phyloP scores from a whole-genome alignment of 352 stramenopile genomes.

The Globisporangium spinosum region DNA sequence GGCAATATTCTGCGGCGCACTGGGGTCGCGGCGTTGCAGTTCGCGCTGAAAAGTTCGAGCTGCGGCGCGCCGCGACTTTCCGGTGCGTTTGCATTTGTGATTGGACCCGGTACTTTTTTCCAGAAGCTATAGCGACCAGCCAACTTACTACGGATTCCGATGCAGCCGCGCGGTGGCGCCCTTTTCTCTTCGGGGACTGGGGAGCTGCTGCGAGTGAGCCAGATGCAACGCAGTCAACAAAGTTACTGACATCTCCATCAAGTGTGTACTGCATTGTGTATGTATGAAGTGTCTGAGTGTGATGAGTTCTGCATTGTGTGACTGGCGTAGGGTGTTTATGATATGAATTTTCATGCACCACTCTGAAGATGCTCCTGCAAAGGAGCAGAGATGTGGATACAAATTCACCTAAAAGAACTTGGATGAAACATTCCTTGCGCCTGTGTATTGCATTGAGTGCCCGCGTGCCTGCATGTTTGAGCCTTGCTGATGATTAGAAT shows the following conservation, averaged over 20 bases:
- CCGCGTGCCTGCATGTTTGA: constrained; percentile 4
- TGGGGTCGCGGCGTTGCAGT: constrained; percentile 15
- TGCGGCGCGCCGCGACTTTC: constrained; percentile 19
- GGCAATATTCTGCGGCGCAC: constrained; percentile 71
- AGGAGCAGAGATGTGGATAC: constrained; percentile 52
- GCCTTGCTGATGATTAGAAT: constrained; percentile 59
- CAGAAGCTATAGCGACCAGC: constrained; percentile 80
- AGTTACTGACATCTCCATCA: constrained; percentile 62
- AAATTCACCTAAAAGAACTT: constrained; percentile 50
- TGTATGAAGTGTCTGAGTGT: constrained; percentile 15
- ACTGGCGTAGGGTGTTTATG: constrained; percentile 51
- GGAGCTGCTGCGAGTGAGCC: constrained; percentile 20
- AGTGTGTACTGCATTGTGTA: constrained; percentile 20
- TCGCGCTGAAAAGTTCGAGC: constrained; percentile 84
- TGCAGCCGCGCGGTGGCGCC: constrained; percentile 25
- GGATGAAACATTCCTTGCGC: constrained; percentile 50
- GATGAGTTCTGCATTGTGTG: constrained; percentile 5
- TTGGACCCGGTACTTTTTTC: constrained; percentile 86
- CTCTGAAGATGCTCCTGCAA: constrained; percentile 50
- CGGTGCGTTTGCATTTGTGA: constrained; percentile 60
- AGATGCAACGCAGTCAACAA: constrained; percentile 72
- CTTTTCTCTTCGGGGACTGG: background rate
- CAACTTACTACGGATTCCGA: constrained; percentile 86
- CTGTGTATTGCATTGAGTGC: constrained; percentile 6
- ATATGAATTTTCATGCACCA: constrained; percentile 89